Base-by-base conservation (phyloP, 1,284 basidiomycete genomes). In the Rhodotorula sp. region DNA sequence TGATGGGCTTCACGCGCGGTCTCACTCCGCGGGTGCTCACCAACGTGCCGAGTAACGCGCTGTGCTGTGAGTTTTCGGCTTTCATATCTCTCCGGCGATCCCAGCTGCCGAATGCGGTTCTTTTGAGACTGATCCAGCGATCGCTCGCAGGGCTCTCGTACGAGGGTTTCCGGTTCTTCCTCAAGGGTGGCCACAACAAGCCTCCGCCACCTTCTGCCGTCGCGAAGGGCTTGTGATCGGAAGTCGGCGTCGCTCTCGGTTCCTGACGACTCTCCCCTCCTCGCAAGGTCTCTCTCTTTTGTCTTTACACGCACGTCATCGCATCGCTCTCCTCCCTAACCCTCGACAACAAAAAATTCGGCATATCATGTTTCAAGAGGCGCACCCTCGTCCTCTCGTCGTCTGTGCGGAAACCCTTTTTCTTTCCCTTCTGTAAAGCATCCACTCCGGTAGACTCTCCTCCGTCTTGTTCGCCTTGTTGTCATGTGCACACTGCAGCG, bases 11-110 rank as follows among this genome's bases (percentile, higher is more conserved):
- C 79, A 83, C 85, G 62, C 86, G 96, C 76, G 96, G 96, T 37
- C 84, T 99, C 78, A 86, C 91, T 64, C 96, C 96, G 10, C 87
- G 96, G 60, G 89, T 99, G 60, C 83, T 99, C 79, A 96, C 95
- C 17, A 93, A 93, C 74, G 93, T 98, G 88, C 96, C 96, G 15
- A 95, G 91, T 79, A 98, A 96, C 69, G 96, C 96, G 12, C 85
- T 99, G 62, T 96, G 93, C 82, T 99, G 96, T 78, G 48, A 46
- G 76, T 76, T n/a, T 3, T 48, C 42, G n/a, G n/a, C n/a, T n/a
- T 24, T n/a, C 26, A 24, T 53, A 37, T n/a, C 22, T 42, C 37
- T 42, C n/a, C 24, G 22, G 49, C 20, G 49, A 29, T n/a, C 51
- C 51, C 24, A n/a, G n/a, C 26, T n/a, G 22, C 51, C 1, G 17